Base-by-base conservation (phyloP, 2,329 filamentous ascomycete genomes). In the Penicillium sp. region DNA sequence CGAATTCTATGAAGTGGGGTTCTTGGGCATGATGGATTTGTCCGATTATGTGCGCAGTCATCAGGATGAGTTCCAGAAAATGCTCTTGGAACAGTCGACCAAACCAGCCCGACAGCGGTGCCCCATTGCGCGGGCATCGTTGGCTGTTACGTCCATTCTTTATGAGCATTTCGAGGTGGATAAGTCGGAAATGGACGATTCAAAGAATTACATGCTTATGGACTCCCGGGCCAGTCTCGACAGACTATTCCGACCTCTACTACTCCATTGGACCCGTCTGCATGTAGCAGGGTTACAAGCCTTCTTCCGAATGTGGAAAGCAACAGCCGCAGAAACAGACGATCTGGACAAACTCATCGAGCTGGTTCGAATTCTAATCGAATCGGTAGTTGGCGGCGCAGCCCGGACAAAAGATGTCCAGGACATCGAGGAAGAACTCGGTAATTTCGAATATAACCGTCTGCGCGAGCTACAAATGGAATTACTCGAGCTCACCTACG, bases 131-230 rank as follows among this genome's bases (percentile, higher is more conserved):
- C 84, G 89, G 51, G 90, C 91, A 9, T 96, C 91, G 65, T 76
- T 97, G 58, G 87, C 91, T 0, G 85, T 97, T 30, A 97, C 93
- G 1, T 82, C 88, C 61, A 90, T 95, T 30, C 76, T 99, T 3
- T 97, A 94, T 71, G 91, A 97, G 62, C 91, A 97, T 71, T 99
- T 99, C 64, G 91, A 96, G 54, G 89, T 97, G 32, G 91, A 96
- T 62, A 90, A 87, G 69, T 83, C 86, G 3, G 91, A 95, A 45
- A 76, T 88, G 44, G 88, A 93, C 58, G 91, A 96, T 63, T 79
- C 84, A 12, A 88, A 90, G 70, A 85, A 83, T 18, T 91, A 92
- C 63, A 83, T 91, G 57, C 79, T 86, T 8, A 73, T 91, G 43
- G 91, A 96, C 59, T 86, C 85, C 20, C 80, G 83, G 55, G 86